Percentiles rank a stretch among this genome's conserved stretches.
These are phyloP conservation scores for Penicillium atrosanguineum DNA, from an alignment of 495 filamentous ascomycete genomes.

Conservation along the genomic window DNA sequence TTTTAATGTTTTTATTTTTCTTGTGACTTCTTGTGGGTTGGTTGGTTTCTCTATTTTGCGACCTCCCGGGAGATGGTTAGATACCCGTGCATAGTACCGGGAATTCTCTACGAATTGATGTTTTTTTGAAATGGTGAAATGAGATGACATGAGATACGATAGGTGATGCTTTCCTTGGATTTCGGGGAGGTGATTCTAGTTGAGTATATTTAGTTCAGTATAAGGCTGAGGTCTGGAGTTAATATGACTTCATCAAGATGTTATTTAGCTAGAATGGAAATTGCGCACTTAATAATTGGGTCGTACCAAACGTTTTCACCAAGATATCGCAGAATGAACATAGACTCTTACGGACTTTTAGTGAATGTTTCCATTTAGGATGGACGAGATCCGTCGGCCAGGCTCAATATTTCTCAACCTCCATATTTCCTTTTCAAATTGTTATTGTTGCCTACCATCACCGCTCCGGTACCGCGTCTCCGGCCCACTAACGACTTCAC, in stretches of 20 bases:
- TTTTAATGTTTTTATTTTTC: neutral
- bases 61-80: neutral
- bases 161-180: neutral
- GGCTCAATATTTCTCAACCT: neutral
- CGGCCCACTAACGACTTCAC: no score
- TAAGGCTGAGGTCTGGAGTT: neutral
- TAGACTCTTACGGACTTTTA: no score
- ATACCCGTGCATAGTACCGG: slow-evolving; percentile 1
- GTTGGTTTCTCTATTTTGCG: neutral
- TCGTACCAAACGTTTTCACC: neutral
- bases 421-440: no score
- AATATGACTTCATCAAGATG: neutral
- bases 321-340: no score
- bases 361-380: neutral
- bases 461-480: no score
- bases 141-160: neutral
- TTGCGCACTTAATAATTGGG: neutral
- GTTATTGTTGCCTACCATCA: no score
- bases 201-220: neutral
- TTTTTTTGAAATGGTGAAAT: neutral
- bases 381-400: no score
- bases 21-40: neutral
- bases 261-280: neutral
- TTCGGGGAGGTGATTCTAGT: neutral
- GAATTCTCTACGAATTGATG: slow-evolving; percentile 4